Evolutionary conservation across 495 filamentous ascomycete genomes (phyloP), one percentile per base, ranked within the genome.

Genomic region (Aspergillus affinis): DNA sequence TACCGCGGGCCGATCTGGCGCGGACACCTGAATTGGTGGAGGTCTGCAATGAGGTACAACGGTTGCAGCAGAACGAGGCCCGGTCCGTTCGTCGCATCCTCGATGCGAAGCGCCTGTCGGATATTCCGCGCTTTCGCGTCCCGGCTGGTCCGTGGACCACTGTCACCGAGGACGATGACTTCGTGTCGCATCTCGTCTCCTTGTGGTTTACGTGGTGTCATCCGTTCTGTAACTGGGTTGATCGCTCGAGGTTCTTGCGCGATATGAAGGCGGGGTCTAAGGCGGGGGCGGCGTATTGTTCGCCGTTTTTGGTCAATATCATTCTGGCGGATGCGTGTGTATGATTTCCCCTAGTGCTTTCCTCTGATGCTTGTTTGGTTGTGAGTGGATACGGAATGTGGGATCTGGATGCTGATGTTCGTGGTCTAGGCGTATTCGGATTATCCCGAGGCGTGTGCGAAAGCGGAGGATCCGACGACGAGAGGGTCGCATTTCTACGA

Each of bases 141-240:
- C 71, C 72, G 3, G 70, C 76, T 3, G 60, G 46, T 0, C 73
- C 75, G 2, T 81, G 78, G 78, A 81, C 78, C 0, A 65, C 48
- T 1, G 66, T 80, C 27, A 69, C 69, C 4, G 65, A 69, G 21
- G 70, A 77, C 51, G 67, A 76, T 41, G 73, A 70, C 6, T 62
- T 81, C 46, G 76, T 81, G 7, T 79, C 77, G 26, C 70, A 73
- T 45, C 64, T 80, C 20, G 57, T 81, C 0, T 76, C 74, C 47
- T 49, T 74, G 13, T 81, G 75, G 66, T 75, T 81, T 61, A 72
- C 73, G 10, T 80, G 75, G 75, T 69, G 73, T 32, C 72, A 78
- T 57, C 68, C 74, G 17, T 77, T 75, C 32, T 67, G 61, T 29
- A 73, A 74, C 54, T 75, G 67, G 65, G 61, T 81, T 18, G 73